Percentiles rank a stretch among this genome's conserved stretches.
These are phyloP conservation scores for Inosperma sp. DNA, from an alignment of 768 basidiomycete genomes.

Conservation along the genomic window DNA sequence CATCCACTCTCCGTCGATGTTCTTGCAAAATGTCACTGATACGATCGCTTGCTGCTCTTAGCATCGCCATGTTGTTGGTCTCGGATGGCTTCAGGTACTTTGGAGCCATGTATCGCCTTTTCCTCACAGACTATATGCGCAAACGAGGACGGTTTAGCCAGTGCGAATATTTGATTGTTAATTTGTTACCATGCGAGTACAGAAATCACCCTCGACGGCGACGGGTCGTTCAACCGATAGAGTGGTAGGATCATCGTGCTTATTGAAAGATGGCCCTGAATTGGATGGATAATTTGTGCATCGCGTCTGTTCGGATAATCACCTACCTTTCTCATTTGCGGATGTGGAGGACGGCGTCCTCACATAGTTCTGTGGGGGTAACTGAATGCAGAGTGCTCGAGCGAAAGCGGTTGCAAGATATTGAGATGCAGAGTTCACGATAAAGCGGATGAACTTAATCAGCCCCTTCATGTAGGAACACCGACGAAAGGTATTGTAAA, in stretches of 20 bases:
- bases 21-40: conserved; percentile 5
- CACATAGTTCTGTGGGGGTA: conserved; percentile 2
- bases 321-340: no score
- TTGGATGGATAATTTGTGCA: no score
- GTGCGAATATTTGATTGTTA: not conserved
- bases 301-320: no score
- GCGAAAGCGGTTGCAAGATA: not conserved
- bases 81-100: conserved; percentile 31
- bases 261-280: no score
- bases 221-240: conserved; percentile 1
- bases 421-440: not conserved
- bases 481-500: no score
- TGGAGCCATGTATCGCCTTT: not conserved
- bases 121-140: not conserved
- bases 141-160: not conserved
- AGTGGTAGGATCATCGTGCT: not conserved
- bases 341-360: not conserved
- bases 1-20: conserved; percentile 5
- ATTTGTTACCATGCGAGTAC: not conserved
- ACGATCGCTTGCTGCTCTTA: conserved; percentile 47
- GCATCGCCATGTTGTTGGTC: conserved; percentile 70
- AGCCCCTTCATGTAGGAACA: conserved; percentile 4
- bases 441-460: not conserved
- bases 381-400: not conserved
- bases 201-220: not conserved